Percentiles rank a stretch among this genome's conserved stretches.
Evolutionary conservation across 1,139 yeast genomes (phyloP).

Genomic region (Lodderomyces jiufengensis): DNA sequence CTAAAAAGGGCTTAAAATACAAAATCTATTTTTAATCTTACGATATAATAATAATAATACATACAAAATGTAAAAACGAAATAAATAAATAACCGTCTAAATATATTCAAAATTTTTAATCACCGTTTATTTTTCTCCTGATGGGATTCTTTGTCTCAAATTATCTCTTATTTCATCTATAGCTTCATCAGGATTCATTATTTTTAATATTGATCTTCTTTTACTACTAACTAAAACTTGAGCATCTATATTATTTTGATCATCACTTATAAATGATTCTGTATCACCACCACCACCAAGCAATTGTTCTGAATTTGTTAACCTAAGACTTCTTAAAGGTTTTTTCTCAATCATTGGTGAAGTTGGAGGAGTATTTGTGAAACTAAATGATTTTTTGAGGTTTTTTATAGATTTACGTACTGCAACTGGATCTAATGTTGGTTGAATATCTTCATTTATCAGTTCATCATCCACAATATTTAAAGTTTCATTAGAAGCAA

Average conservation of each 20-base stretch:
- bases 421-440: conserved; percentile 1
- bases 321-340: conserved; percentile 8
- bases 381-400: conserved; percentile 21
- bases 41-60: no score
- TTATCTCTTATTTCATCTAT: conserved; percentile 5
- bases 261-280: conserved; percentile 1
- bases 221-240: conserved; percentile 74
- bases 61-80: no score
- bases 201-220: conserved; percentile 57
- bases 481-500: conserved; percentile 24
- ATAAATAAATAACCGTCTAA: no score
- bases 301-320: conserved; percentile 13
- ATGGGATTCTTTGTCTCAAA: not conserved
- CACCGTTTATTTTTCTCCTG: conserved; percentile 1
- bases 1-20: no score
- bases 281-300: conserved; percentile 7
- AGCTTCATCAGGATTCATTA: conserved; percentile 56
- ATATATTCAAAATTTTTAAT: no score
- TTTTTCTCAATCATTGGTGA: conserved; percentile 12
- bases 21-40: no score
- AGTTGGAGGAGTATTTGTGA: conserved; percentile 16
- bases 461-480: conserved; percentile 14
- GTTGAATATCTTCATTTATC: conserved; percentile 1
- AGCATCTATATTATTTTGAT: conserved; percentile 54
- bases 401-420: conserved; percentile 9